phyloP scores from a whole-genome alignment of 75 land plant species.

The Cunninghamia lanceolata region DNA sequence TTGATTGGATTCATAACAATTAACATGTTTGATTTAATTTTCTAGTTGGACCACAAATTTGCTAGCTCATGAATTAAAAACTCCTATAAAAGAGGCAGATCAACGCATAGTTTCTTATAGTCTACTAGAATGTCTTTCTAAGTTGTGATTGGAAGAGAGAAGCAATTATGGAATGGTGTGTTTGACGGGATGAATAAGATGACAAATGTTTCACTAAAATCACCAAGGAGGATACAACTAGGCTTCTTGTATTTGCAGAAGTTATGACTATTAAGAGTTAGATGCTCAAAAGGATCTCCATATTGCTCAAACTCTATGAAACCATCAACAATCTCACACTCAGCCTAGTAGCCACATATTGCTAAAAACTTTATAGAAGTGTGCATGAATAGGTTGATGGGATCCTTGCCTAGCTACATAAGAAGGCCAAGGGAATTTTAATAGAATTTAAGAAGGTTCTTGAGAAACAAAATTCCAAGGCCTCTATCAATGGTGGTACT shows the following conservation, averaged over 20 bases:
- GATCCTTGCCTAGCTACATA: slow-evolving; percentile 13
- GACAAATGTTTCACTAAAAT: slow-evolving; percentile 29
- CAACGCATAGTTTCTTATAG: too few species aligned
- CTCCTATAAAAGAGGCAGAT: too few species aligned
- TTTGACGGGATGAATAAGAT: slow-evolving; percentile 25
- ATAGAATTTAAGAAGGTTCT: slow-evolving; percentile 24
- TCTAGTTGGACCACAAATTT: too few species aligned
- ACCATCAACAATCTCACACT: slow-evolving; percentile 39
- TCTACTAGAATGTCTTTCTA: too few species aligned
- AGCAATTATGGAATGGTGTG: slow-evolving; percentile 74
- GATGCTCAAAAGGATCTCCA: slow-evolving; percentile 49
- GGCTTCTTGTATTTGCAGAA: slow-evolving; percentile 47
- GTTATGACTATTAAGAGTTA: slow-evolving; percentile 33
- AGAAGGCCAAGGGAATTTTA: slow-evolving; percentile 14
- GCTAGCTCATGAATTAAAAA: too few species aligned
- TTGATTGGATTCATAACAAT: too few species aligned
- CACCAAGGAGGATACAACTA: slow-evolving; percentile 46
- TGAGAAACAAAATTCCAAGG: slow-evolving; percentile 15
- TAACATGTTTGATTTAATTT: too few species aligned
- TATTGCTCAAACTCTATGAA: slow-evolving; percentile 56
- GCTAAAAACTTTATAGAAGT: slow-evolving; percentile 27
- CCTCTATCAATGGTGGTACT: slow-evolving; percentile 13
- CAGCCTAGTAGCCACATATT: slow-evolving; percentile 47
- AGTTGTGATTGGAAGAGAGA: too few species aligned
- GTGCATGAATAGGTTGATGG: slow-evolving; percentile 17